Conservation (phyloP, 2,329 filamentous ascomycete genomes). For the Neofusicoccum cordaticola region DNA sequence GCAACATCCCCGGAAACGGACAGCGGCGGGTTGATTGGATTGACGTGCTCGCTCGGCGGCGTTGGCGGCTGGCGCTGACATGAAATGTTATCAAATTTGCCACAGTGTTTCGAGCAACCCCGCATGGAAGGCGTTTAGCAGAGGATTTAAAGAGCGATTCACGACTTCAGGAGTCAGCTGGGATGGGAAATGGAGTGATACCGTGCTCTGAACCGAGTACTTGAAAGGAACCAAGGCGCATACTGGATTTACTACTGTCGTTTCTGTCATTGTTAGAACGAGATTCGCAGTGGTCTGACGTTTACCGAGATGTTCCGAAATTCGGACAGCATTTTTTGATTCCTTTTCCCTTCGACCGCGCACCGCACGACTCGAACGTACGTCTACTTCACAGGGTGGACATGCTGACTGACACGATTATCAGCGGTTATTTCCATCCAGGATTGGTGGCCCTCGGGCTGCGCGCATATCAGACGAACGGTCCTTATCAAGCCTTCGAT, state of each 20-base stretch:
- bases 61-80: conserved; percentile 14
- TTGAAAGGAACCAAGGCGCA: neutral
- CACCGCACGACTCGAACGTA: neutral
- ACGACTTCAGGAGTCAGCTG: conserved; percentile 1
- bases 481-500: conserved; percentile 6
- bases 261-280: neutral
- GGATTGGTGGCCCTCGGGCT: neutral
- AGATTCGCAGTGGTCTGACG: neutral
- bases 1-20: neutral
- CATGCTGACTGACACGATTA: neutral
- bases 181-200: neutral
- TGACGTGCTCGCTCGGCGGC: conserved; percentile 15
- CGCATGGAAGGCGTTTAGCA: conserved; percentile 6
- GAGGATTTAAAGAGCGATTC: neutral
- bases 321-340: neutral
- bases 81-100: neutral
- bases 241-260: neutral
- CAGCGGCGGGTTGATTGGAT: conserved; percentile 11
- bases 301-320: neutral
- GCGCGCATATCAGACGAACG: conserved; percentile 3
- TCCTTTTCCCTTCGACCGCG: neutral
- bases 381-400: neutral
- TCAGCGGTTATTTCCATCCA: neutral
- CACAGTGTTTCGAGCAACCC: neutral
- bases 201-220: neutral